Percentiles rank a stretch among this genome's conserved stretches.
Conservation (phyloP, 768 basidiomycete species). For the Crepidotus variabilis region DNA sequence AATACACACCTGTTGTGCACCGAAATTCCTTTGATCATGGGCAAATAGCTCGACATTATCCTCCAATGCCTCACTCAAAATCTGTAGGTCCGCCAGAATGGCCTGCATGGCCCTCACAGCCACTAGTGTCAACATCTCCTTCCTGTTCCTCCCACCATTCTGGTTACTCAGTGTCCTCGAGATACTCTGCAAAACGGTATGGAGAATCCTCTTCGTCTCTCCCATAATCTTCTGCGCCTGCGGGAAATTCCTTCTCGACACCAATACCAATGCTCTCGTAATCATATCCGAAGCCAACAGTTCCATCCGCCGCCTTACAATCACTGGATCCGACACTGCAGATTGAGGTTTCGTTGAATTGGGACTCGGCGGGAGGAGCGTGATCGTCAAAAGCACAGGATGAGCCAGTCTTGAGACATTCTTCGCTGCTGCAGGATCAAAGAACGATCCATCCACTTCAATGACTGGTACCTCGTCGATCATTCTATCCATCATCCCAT, state of each 20-base stretch:
- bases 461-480: slow-evolving; percentile 97
- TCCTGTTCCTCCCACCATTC: slow-evolving; percentile 61
- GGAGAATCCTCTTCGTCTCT: slow-evolving; percentile 89
- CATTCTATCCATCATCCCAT: slow-evolving; percentile 95
- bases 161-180: slow-evolving; percentile 68
- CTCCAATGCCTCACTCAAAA: slow-evolving; percentile 82
- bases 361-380: slow-evolving; percentile 63
- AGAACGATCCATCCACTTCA: slow-evolving; percentile 94
- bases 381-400: slow-evolving; percentile 93
- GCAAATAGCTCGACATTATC: slow-evolving; percentile 92
- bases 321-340: slow-evolving; percentile 72
- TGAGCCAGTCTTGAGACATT: slow-evolving; percentile 86
- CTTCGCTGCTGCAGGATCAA: slow-evolving; percentile 82
- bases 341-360: slow-evolving; percentile 38
- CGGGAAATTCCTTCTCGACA: slow-evolving; percentile 84
- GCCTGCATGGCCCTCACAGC: slow-evolving; percentile 81
- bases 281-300: slow-evolving; percentile 97
- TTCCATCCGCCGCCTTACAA: slow-evolving; percentile 94
- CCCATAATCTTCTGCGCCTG: slow-evolving; percentile 89
- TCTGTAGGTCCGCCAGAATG: slow-evolving; percentile 83
- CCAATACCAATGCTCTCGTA: slow-evolving; percentile 87
- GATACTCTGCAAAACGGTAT: slow-evolving; percentile 85
- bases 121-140: slow-evolving; percentile 68
- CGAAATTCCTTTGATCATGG: slow-evolving; percentile 91
- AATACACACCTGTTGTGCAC: slow-evolving; percentile 86